Base-by-base conservation (phyloP, 352 stramenopile genomes). In the Blastocystis sp. region DNA sequence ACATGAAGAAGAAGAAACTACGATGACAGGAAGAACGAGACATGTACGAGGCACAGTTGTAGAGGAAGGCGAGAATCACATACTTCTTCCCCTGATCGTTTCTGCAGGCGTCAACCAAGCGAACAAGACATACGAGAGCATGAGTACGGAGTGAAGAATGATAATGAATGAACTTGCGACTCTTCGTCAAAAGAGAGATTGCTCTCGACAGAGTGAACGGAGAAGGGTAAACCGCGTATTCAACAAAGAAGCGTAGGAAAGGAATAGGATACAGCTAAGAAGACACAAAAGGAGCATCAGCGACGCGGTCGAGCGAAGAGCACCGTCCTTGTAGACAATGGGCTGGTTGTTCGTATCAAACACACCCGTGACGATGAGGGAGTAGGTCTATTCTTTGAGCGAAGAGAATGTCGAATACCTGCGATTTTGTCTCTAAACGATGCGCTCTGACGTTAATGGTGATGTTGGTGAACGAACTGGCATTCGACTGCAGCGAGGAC, bases 1-100 rank as follows among this genome's bases (percentile, higher is more conserved):
- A 85, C 74, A 85, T 85, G 61, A 85, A 85, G 51, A 85, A 85
- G 29, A 85, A 85, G 55, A 85, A 85, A 59, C 74, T 85, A 69
- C 10, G 39, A 19, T 85, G 12, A 67, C 41, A 19, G 4, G 1
- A 29, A 51, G n/a, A 16, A 41, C 33, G n/a, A 6, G n/a, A 69
- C 45, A 16, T 59, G 74, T 85, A 85, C 74, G 74, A 70, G 21
- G 66, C 35, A 41, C 74, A 69, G n/a, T 39, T 39, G 33, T 67
- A 85, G 10, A 69, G 24, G 31, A 85, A 85, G 16, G 74, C 50
- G 35, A 67, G 4, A 26, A 85, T 55, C n/a, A 69, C 60, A 29
- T 69, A 70, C 50, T 55, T 85, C 74, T 67, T 66, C 10, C 31
- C 35, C 24, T 62, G 21, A 24, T 85, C 50, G 24, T 50, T 85